phyloP scores from a whole-genome alignment of 2,329 filamentous ascomycete species.

The Fusarium annulatum region DNA sequence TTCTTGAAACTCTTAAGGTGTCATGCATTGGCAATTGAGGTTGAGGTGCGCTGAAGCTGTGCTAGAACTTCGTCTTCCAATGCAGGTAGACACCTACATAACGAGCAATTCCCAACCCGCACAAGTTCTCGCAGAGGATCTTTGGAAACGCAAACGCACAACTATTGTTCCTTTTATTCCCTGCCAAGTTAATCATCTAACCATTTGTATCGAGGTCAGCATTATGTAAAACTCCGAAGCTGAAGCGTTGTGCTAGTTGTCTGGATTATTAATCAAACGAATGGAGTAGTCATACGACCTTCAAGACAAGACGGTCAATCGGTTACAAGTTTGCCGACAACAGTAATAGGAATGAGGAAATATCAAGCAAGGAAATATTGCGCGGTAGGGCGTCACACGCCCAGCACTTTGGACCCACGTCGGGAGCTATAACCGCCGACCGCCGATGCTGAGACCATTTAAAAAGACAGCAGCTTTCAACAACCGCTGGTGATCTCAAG shows the following conservation, averaged over 20 bases:
- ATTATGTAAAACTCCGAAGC: neutral
- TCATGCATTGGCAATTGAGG: neutral
- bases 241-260: too few species aligned
- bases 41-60: neutral
- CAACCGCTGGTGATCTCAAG: accelerated
- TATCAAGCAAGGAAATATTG: neutral
- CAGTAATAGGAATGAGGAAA: neutral
- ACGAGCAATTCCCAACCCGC: neutral
- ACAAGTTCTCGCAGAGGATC: neutral
- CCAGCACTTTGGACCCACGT: neutral
- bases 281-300: neutral
- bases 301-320: neutral
- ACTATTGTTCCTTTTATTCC: neutral
- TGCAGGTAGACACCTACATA: neutral
- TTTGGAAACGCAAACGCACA: neutral
- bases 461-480: neutral
- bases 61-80: neutral
- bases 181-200: neutral
- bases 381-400: neutral
- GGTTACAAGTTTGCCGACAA: neutral
- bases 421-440: neutral
- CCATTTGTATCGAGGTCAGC: neutral
- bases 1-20: neutral
- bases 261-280: neutral
- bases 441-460: neutral